A percentile compares a stretch with the other conserved stretches of the same genome.
Conservation (phyloP, 345 rosid genomes). For the Lumnitzera littorea region DNA sequence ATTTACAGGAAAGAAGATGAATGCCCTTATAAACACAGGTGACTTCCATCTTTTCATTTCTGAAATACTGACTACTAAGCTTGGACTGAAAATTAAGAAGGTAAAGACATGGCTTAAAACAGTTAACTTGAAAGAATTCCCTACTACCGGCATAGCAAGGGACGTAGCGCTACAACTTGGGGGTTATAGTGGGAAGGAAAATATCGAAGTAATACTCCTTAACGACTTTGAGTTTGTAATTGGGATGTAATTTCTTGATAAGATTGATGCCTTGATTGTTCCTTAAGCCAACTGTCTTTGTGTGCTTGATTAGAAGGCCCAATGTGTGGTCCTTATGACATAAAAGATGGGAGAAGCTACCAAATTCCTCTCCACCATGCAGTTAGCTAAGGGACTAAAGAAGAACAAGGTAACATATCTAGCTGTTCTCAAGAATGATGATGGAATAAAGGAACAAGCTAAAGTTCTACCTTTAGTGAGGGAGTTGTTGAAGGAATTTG, state of each 20-base stretch:
- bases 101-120: no score
- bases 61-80: no score
- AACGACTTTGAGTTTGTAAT: neutral
- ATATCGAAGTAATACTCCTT: neutral
- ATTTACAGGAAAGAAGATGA: no score
- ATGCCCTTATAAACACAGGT: no score
- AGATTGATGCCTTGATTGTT: neutral
- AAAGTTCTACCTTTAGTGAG: no score
- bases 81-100: no score
- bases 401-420: neutral
- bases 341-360: neutral
- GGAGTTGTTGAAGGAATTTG: neutral
- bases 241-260: neutral
- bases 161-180: neutral
- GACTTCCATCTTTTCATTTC: no score
- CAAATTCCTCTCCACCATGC: neutral
- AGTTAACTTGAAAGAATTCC: no score
- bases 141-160: neutral
- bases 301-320: neutral
- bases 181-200: neutral
- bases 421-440: neutral
- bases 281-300: neutral
- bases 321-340: no score
- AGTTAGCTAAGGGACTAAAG: neutral
- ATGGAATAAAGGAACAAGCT: accelerated